Evolutionary conservation across 805 yeast species (phyloP), one percentile per base, ranked within the genome.

Genomic region (Hanseniaspora singularis): DNA sequence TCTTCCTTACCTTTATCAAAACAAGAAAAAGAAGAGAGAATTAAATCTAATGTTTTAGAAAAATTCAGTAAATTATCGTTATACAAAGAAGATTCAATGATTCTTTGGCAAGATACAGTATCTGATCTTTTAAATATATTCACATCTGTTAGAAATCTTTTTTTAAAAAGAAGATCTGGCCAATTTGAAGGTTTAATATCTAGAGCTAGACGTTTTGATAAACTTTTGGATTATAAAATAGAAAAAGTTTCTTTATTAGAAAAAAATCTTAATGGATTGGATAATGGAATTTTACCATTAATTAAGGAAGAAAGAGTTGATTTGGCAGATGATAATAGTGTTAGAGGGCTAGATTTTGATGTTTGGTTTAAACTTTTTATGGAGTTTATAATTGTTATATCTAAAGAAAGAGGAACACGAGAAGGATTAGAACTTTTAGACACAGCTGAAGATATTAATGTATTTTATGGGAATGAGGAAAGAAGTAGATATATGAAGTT

Each of bases 341-440:
- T 81, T 56, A 69, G 95, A 49, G 96, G 95, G 0, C 64, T 87
- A 18, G 65, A 70, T 3, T 83, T 83, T 59, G 82, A 81, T 32
- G 72, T 72, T 31, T 92, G 98, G 98, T 86, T 86, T 60, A 77
- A 74, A 51, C 66, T 89, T 6, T 84, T 87, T 55, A 79, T 87
- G 74, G 81, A 80, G 55, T 77, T 81, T 54, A 79, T 94, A 0
- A 60, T 89, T 30, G 70, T 78, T 20, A 70, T 81, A 41, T 78
- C 86, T 0, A 71, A 71, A 51, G 73, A 69, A 56, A 82, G 76
- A 49, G 66, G 69, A 43, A 65, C 69, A 1, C 77, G 76, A 20
- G 79, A 77, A 54, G 89, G 94, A 7, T 63, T 72, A 39, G 74
- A 79, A 38, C 74, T 86, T 4, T 69, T 84, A 32, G 83, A 81